Evolutionary conservation across 2,329 filamentous ascomycete genomes (phyloP).

Genomic region (Samsoniella hepiali): DNA sequence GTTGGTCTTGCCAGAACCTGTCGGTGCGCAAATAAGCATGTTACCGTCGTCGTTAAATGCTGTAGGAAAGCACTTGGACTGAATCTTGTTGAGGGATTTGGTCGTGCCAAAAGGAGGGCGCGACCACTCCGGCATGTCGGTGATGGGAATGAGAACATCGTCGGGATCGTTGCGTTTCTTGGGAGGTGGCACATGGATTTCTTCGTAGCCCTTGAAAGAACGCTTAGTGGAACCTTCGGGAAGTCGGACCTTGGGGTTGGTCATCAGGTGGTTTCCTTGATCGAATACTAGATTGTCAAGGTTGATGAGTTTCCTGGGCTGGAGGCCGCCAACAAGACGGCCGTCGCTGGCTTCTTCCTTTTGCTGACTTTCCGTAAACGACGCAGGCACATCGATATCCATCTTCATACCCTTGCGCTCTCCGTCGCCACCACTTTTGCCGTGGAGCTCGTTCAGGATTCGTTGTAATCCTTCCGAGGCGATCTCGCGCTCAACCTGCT

Average conservation of each 20-base stretch:
- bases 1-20: conserved; percentile 96
- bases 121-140: conserved; percentile 90
- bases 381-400: conserved; percentile 76
- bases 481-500: conserved; percentile 85
- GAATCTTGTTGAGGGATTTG: conserved; percentile 88
- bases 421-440: conserved; percentile 58
- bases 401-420: conserved; percentile 76
- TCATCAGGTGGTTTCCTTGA: conserved; percentile 98
- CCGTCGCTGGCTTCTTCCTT: conserved; percentile 61
- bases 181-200: conserved; percentile 93
- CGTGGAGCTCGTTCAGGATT: conserved; percentile 84
- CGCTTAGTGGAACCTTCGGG: conserved; percentile 94
- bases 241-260: conserved; percentile 91
- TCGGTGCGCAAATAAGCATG: conserved; percentile 96
- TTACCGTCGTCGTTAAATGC: conserved; percentile 95
- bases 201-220: conserved; percentile 96
- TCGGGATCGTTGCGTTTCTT: conserved; percentile 80
- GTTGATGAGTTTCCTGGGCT: conserved; percentile 85
- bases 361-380: conserved; percentile 47
- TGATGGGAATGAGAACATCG: conserved; percentile 78
- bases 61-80: conserved; percentile 86
- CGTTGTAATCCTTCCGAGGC: conserved; percentile 78
- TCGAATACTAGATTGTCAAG: conserved; percentile 96
- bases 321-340: conserved; percentile 73
- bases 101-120: conserved; percentile 79